Evolutionary conservation across 441 rosid species (phyloP).

Genomic region (Croton setiger): DNA sequence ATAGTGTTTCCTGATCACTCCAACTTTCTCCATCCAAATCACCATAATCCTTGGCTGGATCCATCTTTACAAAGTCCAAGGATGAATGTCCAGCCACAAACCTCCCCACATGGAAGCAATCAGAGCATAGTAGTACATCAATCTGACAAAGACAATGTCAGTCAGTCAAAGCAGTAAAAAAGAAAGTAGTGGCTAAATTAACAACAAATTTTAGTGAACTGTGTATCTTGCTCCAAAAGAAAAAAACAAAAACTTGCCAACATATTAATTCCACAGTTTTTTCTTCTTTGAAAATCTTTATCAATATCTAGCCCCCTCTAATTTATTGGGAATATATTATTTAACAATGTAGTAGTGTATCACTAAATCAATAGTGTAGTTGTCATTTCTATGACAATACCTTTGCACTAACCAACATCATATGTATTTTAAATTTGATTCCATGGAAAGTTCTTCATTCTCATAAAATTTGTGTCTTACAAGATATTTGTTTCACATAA

Average conservation of each 20-base stretch:
- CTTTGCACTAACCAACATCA: not conserved
- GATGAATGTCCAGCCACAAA: conserved; percentile 83
- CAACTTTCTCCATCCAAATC: conserved; percentile 81
- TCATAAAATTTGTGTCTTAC: not conserved
- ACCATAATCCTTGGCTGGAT: conserved; percentile 55
- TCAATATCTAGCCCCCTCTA: not conserved
- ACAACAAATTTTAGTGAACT: conserved; percentile 10
- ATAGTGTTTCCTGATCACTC: conserved; percentile 83
- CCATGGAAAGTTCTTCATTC: no score
- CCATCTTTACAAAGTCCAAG: conserved; percentile 71
- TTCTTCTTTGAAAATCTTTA: not conserved
- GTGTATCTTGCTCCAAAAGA: not conserved
- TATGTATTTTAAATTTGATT: not conserved
- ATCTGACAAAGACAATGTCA: conserved; percentile 44
- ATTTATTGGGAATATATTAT: not conserved
- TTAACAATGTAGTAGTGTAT: not conserved
- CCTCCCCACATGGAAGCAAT: conserved; percentile 82
- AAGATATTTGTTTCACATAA: not conserved
- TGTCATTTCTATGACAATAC: not conserved
- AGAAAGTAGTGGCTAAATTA: not conserved
- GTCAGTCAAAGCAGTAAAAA: conserved; percentile 25
- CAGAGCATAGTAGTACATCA: conserved; percentile 63
- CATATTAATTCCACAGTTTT: not conserved
- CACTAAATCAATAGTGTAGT: not conserved
- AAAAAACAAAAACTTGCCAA: no score